phyloP scores from a whole-genome alignment of 345 rosid genomes.

The Brassica nigra region DNA sequence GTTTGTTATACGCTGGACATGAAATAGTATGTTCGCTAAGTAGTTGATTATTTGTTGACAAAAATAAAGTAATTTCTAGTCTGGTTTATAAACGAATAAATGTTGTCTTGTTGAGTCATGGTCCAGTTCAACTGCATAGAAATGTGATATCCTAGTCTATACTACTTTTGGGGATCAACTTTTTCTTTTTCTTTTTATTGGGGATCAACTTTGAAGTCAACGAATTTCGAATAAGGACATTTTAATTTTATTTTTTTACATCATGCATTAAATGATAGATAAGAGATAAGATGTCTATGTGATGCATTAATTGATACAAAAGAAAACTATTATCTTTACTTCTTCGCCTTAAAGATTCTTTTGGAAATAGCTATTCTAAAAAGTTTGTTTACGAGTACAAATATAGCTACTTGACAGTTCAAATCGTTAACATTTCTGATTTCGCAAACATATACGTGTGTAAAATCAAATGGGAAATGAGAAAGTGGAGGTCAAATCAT shows the following conservation, averaged over 20 bases:
- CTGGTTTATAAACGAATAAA: neutral
- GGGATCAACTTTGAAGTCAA: conserved; percentile 5
- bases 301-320: neutral
- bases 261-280: conserved; percentile 14
- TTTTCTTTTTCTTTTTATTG: neutral
- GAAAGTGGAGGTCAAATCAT: conserved; percentile 13
- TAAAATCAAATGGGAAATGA: conserved; percentile 7
- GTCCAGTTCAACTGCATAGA: neutral
- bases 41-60: neutral
- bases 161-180: neutral
- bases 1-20: neutral
- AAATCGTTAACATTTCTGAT: neutral
- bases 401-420: neutral
- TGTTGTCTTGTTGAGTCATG: conserved; percentile 8
- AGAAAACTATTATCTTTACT: no score
- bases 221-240: conserved; percentile 11
- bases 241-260: neutral
- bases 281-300: conserved; percentile 8
- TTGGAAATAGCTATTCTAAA: neutral
- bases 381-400: neutral
- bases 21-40: neutral
- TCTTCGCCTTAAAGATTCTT: neutral
- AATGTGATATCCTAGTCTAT: no score
- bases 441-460: neutral
- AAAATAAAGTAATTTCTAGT: neutral